Base-by-base conservation (phyloP, 768 basidiomycete species). In the Termitomyces sp. region DNA sequence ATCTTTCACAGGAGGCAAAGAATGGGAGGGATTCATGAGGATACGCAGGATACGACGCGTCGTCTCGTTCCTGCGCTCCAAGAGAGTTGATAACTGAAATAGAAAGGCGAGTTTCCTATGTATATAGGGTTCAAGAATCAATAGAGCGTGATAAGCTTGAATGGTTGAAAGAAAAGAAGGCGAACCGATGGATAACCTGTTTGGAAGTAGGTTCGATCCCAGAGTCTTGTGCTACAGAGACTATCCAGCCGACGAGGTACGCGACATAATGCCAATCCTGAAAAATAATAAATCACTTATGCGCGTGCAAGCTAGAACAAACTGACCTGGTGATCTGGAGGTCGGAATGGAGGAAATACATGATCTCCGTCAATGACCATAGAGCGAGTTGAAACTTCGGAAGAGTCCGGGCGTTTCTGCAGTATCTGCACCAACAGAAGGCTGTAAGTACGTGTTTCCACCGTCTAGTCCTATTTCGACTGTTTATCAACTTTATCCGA, bases 21-120 rank as follows among this genome's bases (percentile, higher is more conserved):
- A 46, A 23, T 48, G 27, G 23, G 56, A 57, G 16, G 53, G 41
- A 50, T 64, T 56, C 45, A 52, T 43, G 12, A 59, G 59, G 38
- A 65, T 48, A 12, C 61, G 61, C 29, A 65, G 48, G 19, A 65
- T 65, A 31, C 61, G 63, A 48, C 61, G 63, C 16, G 57, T 58
- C 38, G 58, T 38, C 40, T 62, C 57, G 21, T 56, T 56, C 37
- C 54, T 46, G 12, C 38, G 54, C 45, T 62, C 55, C 29, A 54
- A 49, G 4, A 47, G 31, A n/a, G 57, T 59, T 12, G 47, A 32
- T 10, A 59, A 29, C 25, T 54, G 41, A n/a, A 53, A 53, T 2
- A 63, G 37, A 41, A 57, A 62, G 3, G 50, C 50, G 11, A 63
- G 59, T 38, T 45, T 54, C 38, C 62, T 65, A 21, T n/a, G 16